Evolutionary conservation across 306 rosid genomes (phyloP).

Genomic region (Corylus heterophylla): DNA sequence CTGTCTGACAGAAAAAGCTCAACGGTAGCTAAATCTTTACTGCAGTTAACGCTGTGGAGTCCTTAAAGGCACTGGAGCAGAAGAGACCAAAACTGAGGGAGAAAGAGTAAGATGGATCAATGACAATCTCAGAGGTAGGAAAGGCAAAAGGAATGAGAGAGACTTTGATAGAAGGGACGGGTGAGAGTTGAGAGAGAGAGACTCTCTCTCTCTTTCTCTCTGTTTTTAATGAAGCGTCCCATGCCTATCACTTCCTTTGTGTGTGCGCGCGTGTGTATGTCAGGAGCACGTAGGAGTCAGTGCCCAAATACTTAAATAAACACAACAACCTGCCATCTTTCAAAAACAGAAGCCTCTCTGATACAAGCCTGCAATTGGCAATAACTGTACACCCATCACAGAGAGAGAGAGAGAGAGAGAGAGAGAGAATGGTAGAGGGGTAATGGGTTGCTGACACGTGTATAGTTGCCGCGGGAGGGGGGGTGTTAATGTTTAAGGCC

Average conservation of each 20-base stretch:
- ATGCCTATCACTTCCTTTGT: constrained; percentile 6
- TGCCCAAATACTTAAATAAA: constrained; percentile 27
- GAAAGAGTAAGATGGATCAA: constrained; percentile 37
- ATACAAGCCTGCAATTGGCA: not conserved
- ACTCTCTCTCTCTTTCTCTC: not conserved
- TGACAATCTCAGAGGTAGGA: constrained; percentile 36
- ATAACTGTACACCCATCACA: not conserved
- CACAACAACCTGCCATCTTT: constrained; percentile 1
- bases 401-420: not conserved
- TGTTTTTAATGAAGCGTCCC: constrained; percentile 40
- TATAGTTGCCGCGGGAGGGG: not conserved
- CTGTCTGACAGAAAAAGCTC: constrained; percentile 7
- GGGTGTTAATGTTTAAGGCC: not conserved
- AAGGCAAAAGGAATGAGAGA: constrained; percentile 76
- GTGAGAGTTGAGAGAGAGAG: not conserved
- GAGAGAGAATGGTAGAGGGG: not conserved
- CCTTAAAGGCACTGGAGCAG: constrained; percentile 3
- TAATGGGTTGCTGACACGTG: constrained; percentile 28
- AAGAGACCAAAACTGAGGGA: constrained; percentile 8
- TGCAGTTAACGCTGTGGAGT: constrained; percentile 47
- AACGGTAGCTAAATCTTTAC: constrained; percentile 36
- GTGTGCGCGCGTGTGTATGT: not conserved
- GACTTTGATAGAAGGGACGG: constrained; percentile 44
- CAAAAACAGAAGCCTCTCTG: not conserved
- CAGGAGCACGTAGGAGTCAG: constrained; percentile 55